These are phyloP conservation scores for Chaetomiaceae sp. DNA, from an alignment of 2,329 filamentous ascomycete genomes.

Conservation along the genomic window DNA sequence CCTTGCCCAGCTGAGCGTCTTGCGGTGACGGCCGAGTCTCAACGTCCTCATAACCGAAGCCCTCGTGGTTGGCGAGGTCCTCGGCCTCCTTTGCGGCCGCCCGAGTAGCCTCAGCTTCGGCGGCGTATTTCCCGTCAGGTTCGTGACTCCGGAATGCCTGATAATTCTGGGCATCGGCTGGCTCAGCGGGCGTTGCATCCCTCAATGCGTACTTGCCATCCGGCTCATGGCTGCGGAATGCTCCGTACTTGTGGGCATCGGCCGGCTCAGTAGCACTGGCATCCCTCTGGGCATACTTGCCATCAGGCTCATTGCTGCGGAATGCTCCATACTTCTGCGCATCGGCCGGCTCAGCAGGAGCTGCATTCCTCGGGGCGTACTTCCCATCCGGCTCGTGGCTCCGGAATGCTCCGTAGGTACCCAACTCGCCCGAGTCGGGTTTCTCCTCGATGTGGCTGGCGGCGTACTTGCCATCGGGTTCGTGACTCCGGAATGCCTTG, in stretches of 20 bases:
- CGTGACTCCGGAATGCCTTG: conserved; percentile 15
- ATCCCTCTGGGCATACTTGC: conserved; percentile 28
- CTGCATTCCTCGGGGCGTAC: conserved; percentile 4
- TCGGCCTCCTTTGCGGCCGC: conserved; percentile 27
- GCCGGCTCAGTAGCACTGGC: background rate
- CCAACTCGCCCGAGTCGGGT: conserved; percentile 3
- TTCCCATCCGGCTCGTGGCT: conserved; percentile 22
- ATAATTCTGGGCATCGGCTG: background rate
- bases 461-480: conserved; percentile 14
- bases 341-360: background rate
- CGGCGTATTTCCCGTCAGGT: conserved; percentile 15
- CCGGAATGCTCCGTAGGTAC: conserved; percentile 13
- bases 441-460: conserved; percentile 1
- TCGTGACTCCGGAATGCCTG: conserved; percentile 26
- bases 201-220: conserved; percentile 15
- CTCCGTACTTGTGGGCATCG: conserved; percentile 6
- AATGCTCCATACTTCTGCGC: conserved; percentile 18
- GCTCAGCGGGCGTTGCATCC: background rate
- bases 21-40: conserved; percentile 9
- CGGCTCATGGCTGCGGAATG: conserved; percentile 19
- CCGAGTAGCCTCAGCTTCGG: conserved; percentile 16
- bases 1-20: background rate
- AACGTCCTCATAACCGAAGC: conserved; percentile 20
- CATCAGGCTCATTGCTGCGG: conserved; percentile 19
- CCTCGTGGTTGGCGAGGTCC: conserved; percentile 25